Evolutionary conservation across 371 early-diverging fungal genomes (phyloP).

Genomic region (Rozella allomycis): DNA sequence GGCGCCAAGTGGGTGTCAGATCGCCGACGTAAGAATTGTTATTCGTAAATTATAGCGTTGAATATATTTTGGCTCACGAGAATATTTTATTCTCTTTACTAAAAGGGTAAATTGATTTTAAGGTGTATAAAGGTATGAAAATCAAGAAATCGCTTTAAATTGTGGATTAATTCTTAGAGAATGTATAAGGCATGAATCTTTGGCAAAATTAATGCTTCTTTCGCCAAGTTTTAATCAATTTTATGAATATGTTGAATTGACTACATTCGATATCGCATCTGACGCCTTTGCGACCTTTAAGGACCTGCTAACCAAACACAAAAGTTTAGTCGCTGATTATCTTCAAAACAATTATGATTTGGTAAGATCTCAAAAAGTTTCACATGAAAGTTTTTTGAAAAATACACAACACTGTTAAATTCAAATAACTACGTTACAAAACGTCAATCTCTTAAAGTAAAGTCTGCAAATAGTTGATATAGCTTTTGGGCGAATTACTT

Average conservation of each 20-base stretch:
- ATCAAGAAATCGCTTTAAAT: slow-evolving; percentile 80
- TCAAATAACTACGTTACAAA: slow-evolving; percentile 91
- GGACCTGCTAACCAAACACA: slow-evolving; percentile 85
- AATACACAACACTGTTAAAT: slow-evolving; percentile 56
- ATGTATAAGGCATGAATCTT: slow-evolving; percentile 75
- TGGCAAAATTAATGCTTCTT: slow-evolving; percentile 58
- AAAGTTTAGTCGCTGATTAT: slow-evolving; percentile 67
- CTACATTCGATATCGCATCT: slow-evolving; percentile 88
- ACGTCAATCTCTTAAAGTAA: slow-evolving; percentile 85
- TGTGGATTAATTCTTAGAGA: slow-evolving; percentile 92
- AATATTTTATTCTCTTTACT: slow-evolving; percentile 56
- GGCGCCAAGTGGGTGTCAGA: slow-evolving; percentile 79
- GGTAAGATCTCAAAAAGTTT: slow-evolving; percentile 25
- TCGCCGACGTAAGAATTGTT: no score
- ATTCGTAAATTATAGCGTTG: no score
- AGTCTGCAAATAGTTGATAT: slow-evolving; percentile 1
- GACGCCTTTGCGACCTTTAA: slow-evolving; percentile 95
- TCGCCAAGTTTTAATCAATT: slow-evolving; percentile 71
- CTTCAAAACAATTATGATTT: slow-evolving; percentile 66
- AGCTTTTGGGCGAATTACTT: slow-evolving; percentile 87
- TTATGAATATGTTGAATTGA: slow-evolving; percentile 78
- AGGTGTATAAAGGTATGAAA: slow-evolving; percentile 43
- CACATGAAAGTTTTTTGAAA: slow-evolving; percentile 52
- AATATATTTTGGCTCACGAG: slow-evolving; percentile 61
- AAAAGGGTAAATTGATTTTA: slow-evolving; percentile 38